Base-by-base conservation (phyloP, 2,329 filamentous ascomycete species). In the Stemphylium lycopersici region DNA sequence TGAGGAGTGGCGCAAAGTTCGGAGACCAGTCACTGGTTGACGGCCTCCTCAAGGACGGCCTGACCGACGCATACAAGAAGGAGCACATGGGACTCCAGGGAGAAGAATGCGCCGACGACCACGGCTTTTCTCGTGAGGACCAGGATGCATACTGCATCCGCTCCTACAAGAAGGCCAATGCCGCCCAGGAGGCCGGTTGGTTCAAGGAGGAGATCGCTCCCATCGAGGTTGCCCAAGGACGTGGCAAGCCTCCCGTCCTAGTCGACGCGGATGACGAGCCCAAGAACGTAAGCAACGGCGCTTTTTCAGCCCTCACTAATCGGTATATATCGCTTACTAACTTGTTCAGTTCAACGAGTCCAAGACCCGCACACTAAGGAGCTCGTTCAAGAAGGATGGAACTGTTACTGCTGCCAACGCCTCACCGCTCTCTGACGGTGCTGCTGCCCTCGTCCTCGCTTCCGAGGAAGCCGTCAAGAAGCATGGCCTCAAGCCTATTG, bases 101-200 rank as follows among this genome's bases (percentile, higher is more conserved):
- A 56, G 95, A 99, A 83, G 90, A 97, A 72, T 99, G 95, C 79
- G 90, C 92, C 52, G 78, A 85, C 52, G 93, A 97, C 70, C 86
- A 98, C 79, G 83, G 80, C 58, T 86, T 99, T 78, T 85, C 83
- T 71, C 88, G 95, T 66, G 90, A 93, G 78, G 83, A 89, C 67
- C 93, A 97, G 82, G 95, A 99, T 74, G 90, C 93, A 56, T 99
- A 98, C 79, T 95, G 93, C 76, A 96, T 99, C 76, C 87, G 88
- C 72, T 90, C 90, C 50, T 99, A 99, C 82, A 88, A 96, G 81
- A 93, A 92, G 81, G 95, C 93, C 36, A 91, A 95, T 78, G 87
- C 87, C 55, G 91, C 95, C 48, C 89, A 90, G 55, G 90, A 90
- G 74, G 86, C 85, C 40, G 93, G 93, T 58, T 80, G 87, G 67